These are phyloP conservation scores for Candolleomyces efflorescens DNA, from an alignment of 768 basidiomycete genomes.

Conservation along the genomic window DNA sequence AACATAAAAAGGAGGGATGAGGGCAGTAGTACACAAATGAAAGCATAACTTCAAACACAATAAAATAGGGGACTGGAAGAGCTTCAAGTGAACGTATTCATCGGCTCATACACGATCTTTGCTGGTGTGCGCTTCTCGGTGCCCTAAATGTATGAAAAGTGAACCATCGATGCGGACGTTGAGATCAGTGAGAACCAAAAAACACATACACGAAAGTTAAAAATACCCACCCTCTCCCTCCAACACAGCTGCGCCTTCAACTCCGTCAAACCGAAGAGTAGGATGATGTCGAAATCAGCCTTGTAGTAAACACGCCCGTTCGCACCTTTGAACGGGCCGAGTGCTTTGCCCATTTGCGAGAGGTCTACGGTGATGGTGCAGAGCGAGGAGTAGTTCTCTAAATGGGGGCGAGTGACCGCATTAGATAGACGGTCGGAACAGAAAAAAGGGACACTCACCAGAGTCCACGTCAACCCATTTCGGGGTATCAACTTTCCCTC, in stretches of 20 bases:
- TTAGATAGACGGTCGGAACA: not conserved
- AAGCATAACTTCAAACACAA: not conserved
- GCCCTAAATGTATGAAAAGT: not conserved
- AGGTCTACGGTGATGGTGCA: slow-evolving; percentile 19
- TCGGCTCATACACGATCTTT: slow-evolving; percentile 6
- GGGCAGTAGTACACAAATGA: not conserved
- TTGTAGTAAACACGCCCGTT: slow-evolving; percentile 9
- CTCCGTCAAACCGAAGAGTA: slow-evolving; percentile 11
- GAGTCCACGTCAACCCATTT: slow-evolving; percentile 12
- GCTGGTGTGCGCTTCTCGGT: not conserved
- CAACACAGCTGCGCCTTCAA: slow-evolving; percentile 9
- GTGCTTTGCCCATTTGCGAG: slow-evolving; percentile 8
- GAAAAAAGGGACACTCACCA: slow-evolving; percentile 1
- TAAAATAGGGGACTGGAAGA: not conserved
- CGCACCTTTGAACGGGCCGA: slow-evolving; percentile 7
- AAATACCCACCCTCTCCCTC: slow-evolving; percentile 7
- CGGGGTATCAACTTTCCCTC: slow-evolving; percentile 7
- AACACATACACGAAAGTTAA: not conserved
- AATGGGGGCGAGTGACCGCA: not conserved
- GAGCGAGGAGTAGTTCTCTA: slow-evolving; percentile 20
- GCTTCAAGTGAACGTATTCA: not conserved
- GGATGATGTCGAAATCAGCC: slow-evolving; percentile 12
- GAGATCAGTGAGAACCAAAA: not conserved
- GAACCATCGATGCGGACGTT: not conserved
- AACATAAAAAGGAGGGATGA: no score